Evolutionary conservation across 1,284 basidiomycete genomes (phyloP), one percentile per base, ranked within the genome.

Genomic region (Cryptococcus sp.): DNA sequence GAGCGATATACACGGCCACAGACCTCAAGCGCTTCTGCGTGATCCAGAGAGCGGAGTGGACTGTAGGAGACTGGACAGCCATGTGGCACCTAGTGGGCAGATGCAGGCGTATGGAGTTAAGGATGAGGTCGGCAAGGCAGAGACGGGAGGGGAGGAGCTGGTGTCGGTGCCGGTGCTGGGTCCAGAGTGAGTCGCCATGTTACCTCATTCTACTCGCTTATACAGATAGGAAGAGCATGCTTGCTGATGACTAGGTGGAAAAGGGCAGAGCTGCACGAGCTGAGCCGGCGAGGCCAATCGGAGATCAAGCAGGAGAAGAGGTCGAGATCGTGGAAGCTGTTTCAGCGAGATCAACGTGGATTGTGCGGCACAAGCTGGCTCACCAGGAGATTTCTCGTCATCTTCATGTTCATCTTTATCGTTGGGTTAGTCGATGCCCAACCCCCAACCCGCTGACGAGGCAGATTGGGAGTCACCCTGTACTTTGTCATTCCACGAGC

Each of bases 111-210:
- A 57, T 28, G 40, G 28, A 4, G 34, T 31, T 12, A 14, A n/a
- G 19, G 43, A 32, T 5, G 45, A 38, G 18, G 26, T 35, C 18
- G 42, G 39, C 18, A 46, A 43, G 43, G 40, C 19, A 2, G 46
- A 35, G 5, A 74, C 12, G 77, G 78, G 52, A n/a, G 43, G 58
- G 5, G 84, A 88, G 16, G 88, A 92, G 68, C 78, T 90, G 67
- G 83, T 91, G 34, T 91, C 89, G 0, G 86, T 92, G 0, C 89
- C 89, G 4, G 86, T 85, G 3, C 77, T 93, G 2, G 89, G 89
- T 14, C 75, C 89, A 0, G 89, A 93, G 70, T 73, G 51, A 54
- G 68, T 66, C 5, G 10, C 5, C 3, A 11, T n/a, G n/a, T n/a
- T n/a, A n/a, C n/a, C n/a, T n/a, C n/a, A n/a, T n/a, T n/a, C n/a